Base-by-base conservation (phyloP, 208 protist genomes). In the Herpetomonas samuelpessoai region DNA sequence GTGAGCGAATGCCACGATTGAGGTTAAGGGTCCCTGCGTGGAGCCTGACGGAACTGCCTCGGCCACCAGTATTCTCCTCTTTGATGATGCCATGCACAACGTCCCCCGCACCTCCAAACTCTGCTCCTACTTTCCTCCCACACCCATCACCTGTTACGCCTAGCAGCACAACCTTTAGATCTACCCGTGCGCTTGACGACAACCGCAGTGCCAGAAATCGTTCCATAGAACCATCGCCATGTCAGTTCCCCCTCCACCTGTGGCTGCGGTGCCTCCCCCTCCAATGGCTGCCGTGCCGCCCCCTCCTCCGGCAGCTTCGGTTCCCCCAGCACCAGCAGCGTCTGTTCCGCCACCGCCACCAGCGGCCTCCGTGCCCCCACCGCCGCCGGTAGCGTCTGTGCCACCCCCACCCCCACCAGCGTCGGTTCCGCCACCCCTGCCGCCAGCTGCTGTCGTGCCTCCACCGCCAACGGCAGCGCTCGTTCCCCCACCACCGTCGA, bases 231-330 rank as follows among this genome's bases (percentile, higher is more conserved):
- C 53, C 21, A 2, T 49, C 9, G 38, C 52, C 19, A 28, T 30
- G 18, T 56, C 38, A 14, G n/a, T 53, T 25, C 35, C 62, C 6
- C 61, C 53, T n/a, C 58, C 57, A 29, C 59, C 51, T 59, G 56
- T 22, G 24, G n/a, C 48, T 25, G 47, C 56, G 54, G 50, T 25
- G 21, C 57, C 70, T 38, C 63, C 61, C 9, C 61, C 61, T 19
- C 61, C 31, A 19, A 4, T 51, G 18, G 63, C 57, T 28, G 38
- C 73, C 24, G 63, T 57, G 25, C 62, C 62, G 22, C 75, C 65
- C n/a, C 76, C 61, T 41, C 14, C 52, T 28, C 19, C 68, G 30
- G 29, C 65, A 24, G 46, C 53, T 9, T 24, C 46, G 22, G 16
- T 31, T 16, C 46, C 62, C 27, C 39, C 50, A 39, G 46, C 57